phyloP scores from a whole-genome alignment of 2,329 filamentous ascomycete genomes.

The Achaetomium macrosporum region DNA sequence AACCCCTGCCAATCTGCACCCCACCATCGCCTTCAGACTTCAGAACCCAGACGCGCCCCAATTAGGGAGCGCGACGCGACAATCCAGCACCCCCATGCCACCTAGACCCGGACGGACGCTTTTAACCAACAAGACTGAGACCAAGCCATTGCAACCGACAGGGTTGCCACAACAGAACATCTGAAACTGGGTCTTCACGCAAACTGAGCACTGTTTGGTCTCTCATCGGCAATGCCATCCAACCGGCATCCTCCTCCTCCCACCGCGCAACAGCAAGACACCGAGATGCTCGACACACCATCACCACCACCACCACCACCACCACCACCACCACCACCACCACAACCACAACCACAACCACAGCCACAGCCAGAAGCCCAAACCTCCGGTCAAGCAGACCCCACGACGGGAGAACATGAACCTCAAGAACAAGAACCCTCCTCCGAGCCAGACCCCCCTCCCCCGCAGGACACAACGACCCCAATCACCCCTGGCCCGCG shows the following conservation, averaged over 20 bases:
- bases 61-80: conserved; percentile 6
- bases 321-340: neutral
- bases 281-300: conserved; percentile 9
- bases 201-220: neutral
- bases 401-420: neutral
- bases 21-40: neutral
- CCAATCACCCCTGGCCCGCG: conserved; percentile 46
- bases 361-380: neutral
- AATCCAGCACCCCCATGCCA: neutral
- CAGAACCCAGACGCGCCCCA: neutral
- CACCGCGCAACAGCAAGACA: conserved; percentile 2
- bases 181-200: too few relatives aligned
- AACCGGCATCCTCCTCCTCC: neutral
- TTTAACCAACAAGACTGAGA: neutral
- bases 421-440: neutral
- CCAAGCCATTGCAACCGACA: neutral
- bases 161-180: neutral
- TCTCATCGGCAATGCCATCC: conserved; percentile 2
- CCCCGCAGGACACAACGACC: conserved; percentile 3
- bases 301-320: neutral
- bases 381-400: neutral
- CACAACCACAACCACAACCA: neutral
- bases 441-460: neutral
- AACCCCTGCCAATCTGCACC: conserved; percentile 3
- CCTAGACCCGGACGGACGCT: neutral